A percentile compares a stretch with the other conserved stretches of the same genome.
Evolutionary conservation across 306 rosid species (phyloP).

Genomic region (Gillenia trifoliata): DNA sequence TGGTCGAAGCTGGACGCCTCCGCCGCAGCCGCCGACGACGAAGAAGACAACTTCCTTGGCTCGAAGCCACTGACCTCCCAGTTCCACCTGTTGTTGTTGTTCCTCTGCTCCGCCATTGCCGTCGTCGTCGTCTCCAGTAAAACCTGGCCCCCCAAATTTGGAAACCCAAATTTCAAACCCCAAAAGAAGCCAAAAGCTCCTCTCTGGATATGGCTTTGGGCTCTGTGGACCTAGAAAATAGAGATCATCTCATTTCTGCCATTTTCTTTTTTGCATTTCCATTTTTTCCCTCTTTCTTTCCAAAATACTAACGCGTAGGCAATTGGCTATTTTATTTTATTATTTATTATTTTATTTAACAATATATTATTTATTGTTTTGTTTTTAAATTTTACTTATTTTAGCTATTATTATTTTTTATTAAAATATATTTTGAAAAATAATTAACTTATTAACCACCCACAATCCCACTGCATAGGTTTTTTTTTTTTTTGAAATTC

Average conservation of each 20-base stretch:
- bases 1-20: slow-evolving; percentile 31
- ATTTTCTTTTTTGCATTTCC: neutral
- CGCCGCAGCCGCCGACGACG: slow-evolving; percentile 13
- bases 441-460: too few species aligned
- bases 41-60: slow-evolving; percentile 64
- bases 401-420: too few species aligned
- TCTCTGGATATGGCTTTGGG: neutral
- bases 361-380: too few species aligned
- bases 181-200: slow-evolving; percentile 4
- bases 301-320: too few species aligned
- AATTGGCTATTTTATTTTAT: too few species aligned
- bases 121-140: slow-evolving; percentile 5
- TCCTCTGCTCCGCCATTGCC: slow-evolving; percentile 72
- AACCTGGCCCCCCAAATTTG: slow-evolving; percentile 17
- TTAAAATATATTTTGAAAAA: too few species aligned
- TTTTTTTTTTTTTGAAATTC: too few species aligned
- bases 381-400: too few species aligned
- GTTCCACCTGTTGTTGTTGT: slow-evolving; percentile 65
- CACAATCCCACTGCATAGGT: too few species aligned
- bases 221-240: slow-evolving; percentile 13
- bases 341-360: too few species aligned
- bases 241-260: slow-evolving; percentile 22
- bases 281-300: neutral
- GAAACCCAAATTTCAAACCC: neutral
- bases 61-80: slow-evolving; percentile 96